phyloP scores from a whole-genome alignment of 345 rosid species.

The Eucalyptus tenuipes region DNA sequence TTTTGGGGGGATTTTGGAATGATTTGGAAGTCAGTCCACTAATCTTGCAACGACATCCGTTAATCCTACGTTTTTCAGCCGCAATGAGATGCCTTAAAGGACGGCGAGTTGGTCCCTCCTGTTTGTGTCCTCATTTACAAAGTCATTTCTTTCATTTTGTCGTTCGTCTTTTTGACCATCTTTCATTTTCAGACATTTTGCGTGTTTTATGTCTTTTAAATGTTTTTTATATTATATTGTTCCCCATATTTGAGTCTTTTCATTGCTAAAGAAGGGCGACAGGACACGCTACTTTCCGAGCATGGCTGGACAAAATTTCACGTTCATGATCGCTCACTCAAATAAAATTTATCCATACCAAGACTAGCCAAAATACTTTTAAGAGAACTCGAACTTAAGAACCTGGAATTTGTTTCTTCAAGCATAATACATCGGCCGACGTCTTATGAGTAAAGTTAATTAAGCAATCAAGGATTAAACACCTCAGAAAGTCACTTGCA shows the following conservation, averaged over 20 bases:
- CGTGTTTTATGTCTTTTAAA: background rate
- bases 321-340: background rate
- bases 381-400: background rate
- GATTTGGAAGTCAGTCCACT: background rate
- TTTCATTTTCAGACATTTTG: background rate
- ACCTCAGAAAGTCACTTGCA: background rate
- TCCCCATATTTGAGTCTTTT: background rate
- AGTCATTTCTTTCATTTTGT: background rate
- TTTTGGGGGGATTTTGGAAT: background rate
- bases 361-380: background rate
- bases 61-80: background rate
- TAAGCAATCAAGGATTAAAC: background rate
- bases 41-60: background rate
- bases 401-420: background rate
- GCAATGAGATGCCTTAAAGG: background rate
- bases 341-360: background rate
- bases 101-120: background rate
- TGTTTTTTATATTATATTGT: background rate
- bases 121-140: background rate
- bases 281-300: background rate
- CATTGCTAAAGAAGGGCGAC: background rate
- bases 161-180: background rate
- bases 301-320: background rate
- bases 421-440: background rate
- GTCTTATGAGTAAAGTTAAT: background rate